These are phyloP conservation scores for Leccinum fallax DNA, from an alignment of 1,284 basidiomycete genomes.

Conservation along the genomic window DNA sequence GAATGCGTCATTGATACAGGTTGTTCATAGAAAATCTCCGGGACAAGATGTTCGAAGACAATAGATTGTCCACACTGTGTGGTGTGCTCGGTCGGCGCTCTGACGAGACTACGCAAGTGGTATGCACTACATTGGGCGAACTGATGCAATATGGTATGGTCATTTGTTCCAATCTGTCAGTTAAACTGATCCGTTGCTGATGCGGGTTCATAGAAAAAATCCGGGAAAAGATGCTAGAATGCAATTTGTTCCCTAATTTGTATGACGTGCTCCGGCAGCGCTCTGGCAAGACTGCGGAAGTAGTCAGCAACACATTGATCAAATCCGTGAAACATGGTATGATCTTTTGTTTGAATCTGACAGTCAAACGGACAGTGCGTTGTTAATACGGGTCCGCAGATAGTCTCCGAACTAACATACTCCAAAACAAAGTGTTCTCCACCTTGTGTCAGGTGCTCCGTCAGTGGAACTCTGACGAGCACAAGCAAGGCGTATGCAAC, in stretches of 20 bases:
- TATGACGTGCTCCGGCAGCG: neutral
- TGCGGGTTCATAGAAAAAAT: neutral
- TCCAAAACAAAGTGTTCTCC: too few relatives aligned
- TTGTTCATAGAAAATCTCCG: fast-evolving
- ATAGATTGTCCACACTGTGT: too few relatives aligned
- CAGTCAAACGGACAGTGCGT: too few relatives aligned
- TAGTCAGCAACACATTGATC: neutral
- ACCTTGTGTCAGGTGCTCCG: too few relatives aligned
- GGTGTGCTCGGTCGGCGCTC: neutral
- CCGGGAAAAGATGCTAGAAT: too few relatives aligned
- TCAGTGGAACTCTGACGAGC: too few relatives aligned
- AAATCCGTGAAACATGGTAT: neutral
- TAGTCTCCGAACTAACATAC: too few relatives aligned
- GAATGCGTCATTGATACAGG: too few relatives aligned
- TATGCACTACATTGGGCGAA: neutral
- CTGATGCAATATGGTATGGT: neutral
- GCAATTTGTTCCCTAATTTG: neutral
- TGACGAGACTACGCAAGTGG: neutral
- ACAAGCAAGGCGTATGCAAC: too few relatives aligned
- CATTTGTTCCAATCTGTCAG: neutral
- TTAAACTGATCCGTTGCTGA: neutral
- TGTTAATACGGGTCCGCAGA: too few relatives aligned
- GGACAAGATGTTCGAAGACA: too few relatives aligned
- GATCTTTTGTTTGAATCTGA: neutral
- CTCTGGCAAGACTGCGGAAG: neutral